Evolutionary conservation across 768 basidiomycete species (phyloP), one percentile per base, ranked within the genome.

Genomic region (Calocybe cyanea): DNA sequence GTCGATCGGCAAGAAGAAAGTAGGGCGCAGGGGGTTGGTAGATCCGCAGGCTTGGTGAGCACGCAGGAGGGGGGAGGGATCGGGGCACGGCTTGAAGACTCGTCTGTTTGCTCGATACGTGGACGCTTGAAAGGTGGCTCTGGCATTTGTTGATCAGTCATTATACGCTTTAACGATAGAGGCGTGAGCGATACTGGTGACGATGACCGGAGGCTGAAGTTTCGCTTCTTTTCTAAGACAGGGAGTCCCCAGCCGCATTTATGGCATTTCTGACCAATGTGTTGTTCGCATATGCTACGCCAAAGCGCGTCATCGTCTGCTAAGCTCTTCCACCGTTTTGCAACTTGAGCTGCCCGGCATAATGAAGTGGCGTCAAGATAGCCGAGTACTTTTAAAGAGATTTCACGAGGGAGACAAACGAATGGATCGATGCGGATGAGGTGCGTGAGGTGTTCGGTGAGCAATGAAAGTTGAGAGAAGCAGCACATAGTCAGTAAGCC

Each of bases 401-500:
- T 77, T 64, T 99, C 95, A 49, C 89, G 83, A 2, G 96, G 96
- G 38, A 99, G 78, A 52, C 92, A 80, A 37, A 76, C 69, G 66
- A 98, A 92, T 8, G 95, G 96, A 63, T 99, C 96, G 64, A 98
- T 85, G 55, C 96, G 85, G 63, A 96, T 97, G 55, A 97, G 84
- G 54, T 90, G 84, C 25, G 83, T 73, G 49, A 98, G 88, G 43
- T 92, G 87, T 52, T 96, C 91, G 23, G 92, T 87, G 48, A 99
- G 85, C 40, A 97, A 87, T 20, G 96, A 97, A 21, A 99, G 84
- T 60, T 99, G 93, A 38, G 90, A 94, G 72, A 96, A 97, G 68
- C 96, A 98, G 65, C 94, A 98, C 92, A 99, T 98, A 13, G 96
- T 97, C 55, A 99, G 82, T 48, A 99, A 78, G 32, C 96, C 96